Evolutionary conservation across 2,329 filamentous ascomycete genomes (phyloP), one percentile per base, ranked within the genome.

Genomic region (Colletotrichum liaoningense): DNA sequence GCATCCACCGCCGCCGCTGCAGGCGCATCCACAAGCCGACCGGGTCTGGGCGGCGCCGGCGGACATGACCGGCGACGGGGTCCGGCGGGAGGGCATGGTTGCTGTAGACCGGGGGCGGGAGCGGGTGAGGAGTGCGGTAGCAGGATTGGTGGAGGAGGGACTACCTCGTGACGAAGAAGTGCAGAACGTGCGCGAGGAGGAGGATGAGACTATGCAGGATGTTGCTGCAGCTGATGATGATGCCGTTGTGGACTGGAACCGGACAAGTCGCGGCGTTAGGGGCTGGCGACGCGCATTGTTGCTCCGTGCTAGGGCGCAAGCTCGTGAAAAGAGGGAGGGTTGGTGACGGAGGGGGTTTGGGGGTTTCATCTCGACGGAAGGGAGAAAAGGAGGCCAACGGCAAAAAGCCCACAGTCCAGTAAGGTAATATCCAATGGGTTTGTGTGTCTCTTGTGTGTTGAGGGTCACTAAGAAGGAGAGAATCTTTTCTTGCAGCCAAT

Each of bases 21-120:
- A 86, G 66, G 80, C 78, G 52, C 77, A 79, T 73, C 76, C 79
- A 35, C 73, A 81, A 9, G 80, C 80, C 16, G 79, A 77, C 73
- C 69, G 79, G 24, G 77, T 58, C 55, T 75, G 70, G 35, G 46
- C 67, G 56, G 67, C 55, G 30, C 42, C 42, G 42, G 62, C 67
- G 42, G 67, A 60, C 72, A 72, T 64, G 26, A 56, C 55, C 59
- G 69, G 63, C 30, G 63, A 74, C 63, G 28, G 67, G 28, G 60
- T 24, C 35, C 46, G 67, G 22, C 63, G 63, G 63, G 30, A 28
- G 52, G 52, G 42, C 42, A 49, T 65, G 63, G 38, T 52, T 42
- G 54, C 28, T 19, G 22, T 12, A 33, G 60, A 55, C 46, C 70
- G 67, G 42, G 55, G 33, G 16, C 56, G 69, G 66, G n/a, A 57